These are phyloP conservation scores for Stagonosporopsis cucurbitacearum DNA, from an alignment of 2,329 filamentous ascomycete genomes.

Conservation along the genomic window DNA sequence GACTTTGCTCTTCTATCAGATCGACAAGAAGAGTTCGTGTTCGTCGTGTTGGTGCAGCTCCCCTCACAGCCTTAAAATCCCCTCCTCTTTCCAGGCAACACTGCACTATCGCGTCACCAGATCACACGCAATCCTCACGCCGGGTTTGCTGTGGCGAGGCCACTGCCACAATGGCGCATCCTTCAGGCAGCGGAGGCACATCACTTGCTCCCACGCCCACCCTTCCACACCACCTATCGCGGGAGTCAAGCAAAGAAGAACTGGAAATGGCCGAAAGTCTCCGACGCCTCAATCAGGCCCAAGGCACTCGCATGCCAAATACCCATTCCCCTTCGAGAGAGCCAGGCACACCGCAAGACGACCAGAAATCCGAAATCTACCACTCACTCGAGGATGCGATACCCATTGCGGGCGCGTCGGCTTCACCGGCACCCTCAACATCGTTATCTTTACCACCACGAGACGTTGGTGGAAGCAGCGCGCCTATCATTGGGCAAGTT, in stretches of 20 bases:
- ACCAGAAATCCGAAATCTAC: constrained; percentile 44
- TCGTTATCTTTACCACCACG: constrained; percentile 27
- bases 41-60: not conserved
- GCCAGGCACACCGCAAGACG: constrained; percentile 25
- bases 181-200: constrained; percentile 43
- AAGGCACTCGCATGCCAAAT: constrained; percentile 40
- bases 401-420: constrained; percentile 33
- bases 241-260: constrained; percentile 57
- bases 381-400: constrained; percentile 51
- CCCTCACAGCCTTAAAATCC: constrained; percentile 3
- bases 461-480: constrained; percentile 33
- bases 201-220: constrained; percentile 47
- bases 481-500: constrained; percentile 65
- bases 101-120: constrained; percentile 24
- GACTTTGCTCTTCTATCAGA: constrained; percentile 23
- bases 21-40: constrained; percentile 7
- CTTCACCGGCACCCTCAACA: constrained; percentile 31
- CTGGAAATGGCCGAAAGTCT: constrained; percentile 58
- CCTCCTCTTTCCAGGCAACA: constrained; percentile 23
- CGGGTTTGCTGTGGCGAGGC: constrained; percentile 18
- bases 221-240: constrained; percentile 48
- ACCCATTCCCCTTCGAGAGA: constrained; percentile 23
- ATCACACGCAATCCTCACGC: constrained; percentile 8
- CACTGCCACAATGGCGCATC: constrained; percentile 35
- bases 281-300: constrained; percentile 53